A percentile compares a stretch with the other conserved stretches of the same genome.
These are phyloP conservation scores for Gastrodia elata DNA, from an alignment of 106 monocot species.

Conservation along the genomic window DNA sequence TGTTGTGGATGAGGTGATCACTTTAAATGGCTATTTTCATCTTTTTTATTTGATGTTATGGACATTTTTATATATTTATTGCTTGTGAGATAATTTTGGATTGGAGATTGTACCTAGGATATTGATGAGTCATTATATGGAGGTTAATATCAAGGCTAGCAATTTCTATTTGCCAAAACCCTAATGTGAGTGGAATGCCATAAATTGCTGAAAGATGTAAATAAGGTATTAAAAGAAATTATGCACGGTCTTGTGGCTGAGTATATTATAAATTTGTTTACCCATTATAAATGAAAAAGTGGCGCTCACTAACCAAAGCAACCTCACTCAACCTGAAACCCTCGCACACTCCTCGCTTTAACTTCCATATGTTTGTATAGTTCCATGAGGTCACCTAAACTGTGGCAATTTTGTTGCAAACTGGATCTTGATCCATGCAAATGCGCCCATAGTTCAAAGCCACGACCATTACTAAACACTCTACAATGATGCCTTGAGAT, in stretches of 20 bases:
- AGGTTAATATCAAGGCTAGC: background rate
- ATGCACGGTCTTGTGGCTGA: background rate
- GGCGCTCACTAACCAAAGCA: no score
- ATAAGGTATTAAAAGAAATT: background rate
- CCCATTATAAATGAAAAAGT: no score
- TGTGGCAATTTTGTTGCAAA: no score
- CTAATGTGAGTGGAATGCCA: background rate
- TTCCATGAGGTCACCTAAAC: no score
- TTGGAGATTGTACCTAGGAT: background rate
- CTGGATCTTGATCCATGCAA: no score
- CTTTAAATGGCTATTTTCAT: background rate
- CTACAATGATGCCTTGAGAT: no score
- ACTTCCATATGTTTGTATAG: no score
- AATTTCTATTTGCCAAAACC: background rate
- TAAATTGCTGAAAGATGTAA: background rate
- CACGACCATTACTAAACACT: no score
- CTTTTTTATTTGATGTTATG: background rate
- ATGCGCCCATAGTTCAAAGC: no score
- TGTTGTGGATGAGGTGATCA: slow-evolving; percentile 88
- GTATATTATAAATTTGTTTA: background rate
- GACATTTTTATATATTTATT: background rate
- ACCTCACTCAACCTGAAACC: no score
- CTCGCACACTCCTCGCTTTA: no score
- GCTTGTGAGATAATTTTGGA: background rate
- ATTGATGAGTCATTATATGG: background rate